phyloP scores from a whole-genome alignment of 2,329 filamentous ascomycete genomes.

The Talaromyces albobiverticillius region DNA sequence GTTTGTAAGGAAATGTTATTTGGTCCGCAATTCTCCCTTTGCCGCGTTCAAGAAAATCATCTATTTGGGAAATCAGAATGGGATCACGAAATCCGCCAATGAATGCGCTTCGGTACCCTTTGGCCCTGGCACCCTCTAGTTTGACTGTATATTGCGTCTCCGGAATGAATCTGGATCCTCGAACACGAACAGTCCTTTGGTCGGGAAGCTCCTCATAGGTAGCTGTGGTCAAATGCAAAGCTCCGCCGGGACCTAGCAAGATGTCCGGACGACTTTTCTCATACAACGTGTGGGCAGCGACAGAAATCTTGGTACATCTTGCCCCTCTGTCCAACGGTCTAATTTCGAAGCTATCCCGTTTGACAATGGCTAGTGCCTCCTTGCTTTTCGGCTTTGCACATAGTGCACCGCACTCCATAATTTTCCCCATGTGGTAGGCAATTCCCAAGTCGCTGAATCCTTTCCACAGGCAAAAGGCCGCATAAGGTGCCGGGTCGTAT shows the following conservation, averaged over 20 bases:
- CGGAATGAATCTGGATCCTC: constrained; percentile 20
- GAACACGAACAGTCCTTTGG: constrained; percentile 38
- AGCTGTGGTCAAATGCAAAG: constrained; percentile 39
- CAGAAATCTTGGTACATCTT: constrained; percentile 46
- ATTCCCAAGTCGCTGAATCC: constrained; percentile 2
- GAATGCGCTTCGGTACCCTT: constrained; percentile 4
- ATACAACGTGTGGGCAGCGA: constrained; percentile 54
- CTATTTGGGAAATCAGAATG: constrained; percentile 2
- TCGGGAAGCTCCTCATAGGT: constrained; percentile 41
- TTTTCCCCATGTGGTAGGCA: constrained; percentile 50
- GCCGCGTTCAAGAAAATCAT: background rate
- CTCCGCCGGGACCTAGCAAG: constrained; percentile 47
- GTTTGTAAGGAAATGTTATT: constrained; percentile 2
- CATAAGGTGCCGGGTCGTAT: constrained; percentile 41
- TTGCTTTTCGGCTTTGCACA: constrained; percentile 47
- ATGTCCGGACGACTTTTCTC: constrained; percentile 54
- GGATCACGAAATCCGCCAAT: constrained; percentile 10
- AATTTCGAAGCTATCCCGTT: constrained; percentile 49
- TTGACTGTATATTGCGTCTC: constrained; percentile 2
- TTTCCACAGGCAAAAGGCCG: constrained; percentile 23
- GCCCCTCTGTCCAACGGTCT: constrained; percentile 37
- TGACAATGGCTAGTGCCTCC: constrained; percentile 41
- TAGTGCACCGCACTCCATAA: constrained; percentile 51
- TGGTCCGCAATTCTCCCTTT: background rate
- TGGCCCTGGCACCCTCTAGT: constrained; percentile 1